phyloP scores from a whole-genome alignment of 768 basidiomycete genomes.

The Clavaria fumosa region DNA sequence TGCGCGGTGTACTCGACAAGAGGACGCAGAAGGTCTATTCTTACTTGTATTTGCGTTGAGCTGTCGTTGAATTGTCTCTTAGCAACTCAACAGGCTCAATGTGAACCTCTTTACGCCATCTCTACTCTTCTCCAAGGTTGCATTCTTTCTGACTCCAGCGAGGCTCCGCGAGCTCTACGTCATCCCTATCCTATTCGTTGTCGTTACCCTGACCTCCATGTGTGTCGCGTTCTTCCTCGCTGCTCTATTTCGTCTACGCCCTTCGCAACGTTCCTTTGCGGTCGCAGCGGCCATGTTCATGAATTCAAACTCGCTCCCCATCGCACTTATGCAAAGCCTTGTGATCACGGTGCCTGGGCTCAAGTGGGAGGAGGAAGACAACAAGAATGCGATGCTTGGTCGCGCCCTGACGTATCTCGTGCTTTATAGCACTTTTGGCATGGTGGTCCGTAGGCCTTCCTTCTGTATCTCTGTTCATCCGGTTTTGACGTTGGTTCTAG shows the following conservation, averaged over 20 bases:
- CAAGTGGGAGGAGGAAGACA: slow-evolving; percentile 72
- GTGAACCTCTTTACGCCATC: slow-evolving; percentile 82
- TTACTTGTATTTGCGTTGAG: not conserved
- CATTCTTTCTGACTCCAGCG: slow-evolving; percentile 69
- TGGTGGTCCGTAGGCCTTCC: slow-evolving; percentile 50
- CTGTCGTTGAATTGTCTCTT: no score
- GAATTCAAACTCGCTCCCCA: slow-evolving; percentile 91
- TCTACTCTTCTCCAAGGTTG: slow-evolving; percentile 87
- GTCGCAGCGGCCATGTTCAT: slow-evolving; percentile 80
- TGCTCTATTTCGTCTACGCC: slow-evolving; percentile 46
- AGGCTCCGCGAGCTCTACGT: slow-evolving; percentile 7
- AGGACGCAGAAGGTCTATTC: slow-evolving; percentile 65
- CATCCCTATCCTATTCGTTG: slow-evolving; percentile 41
- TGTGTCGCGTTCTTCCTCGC: slow-evolving; percentile 48
- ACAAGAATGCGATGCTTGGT: slow-evolving; percentile 78
- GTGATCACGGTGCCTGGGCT: slow-evolving; percentile 70
- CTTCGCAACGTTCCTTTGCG: slow-evolving; percentile 69
- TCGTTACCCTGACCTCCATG: slow-evolving; percentile 64
- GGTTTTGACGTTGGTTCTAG: slow-evolving; percentile 20
- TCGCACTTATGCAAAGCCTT: slow-evolving; percentile 86
- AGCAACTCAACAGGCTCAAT: slow-evolving; percentile 73
- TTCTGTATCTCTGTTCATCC: not conserved
- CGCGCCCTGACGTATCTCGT: slow-evolving; percentile 83
- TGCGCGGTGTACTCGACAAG: slow-evolving; percentile 72
- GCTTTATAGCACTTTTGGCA: slow-evolving; percentile 86